A percentile compares a stretch with the other conserved stretches of the same genome.
Evolutionary conservation across 768 basidiomycete species (phyloP).

Genomic region (Inosperma sp.): DNA sequence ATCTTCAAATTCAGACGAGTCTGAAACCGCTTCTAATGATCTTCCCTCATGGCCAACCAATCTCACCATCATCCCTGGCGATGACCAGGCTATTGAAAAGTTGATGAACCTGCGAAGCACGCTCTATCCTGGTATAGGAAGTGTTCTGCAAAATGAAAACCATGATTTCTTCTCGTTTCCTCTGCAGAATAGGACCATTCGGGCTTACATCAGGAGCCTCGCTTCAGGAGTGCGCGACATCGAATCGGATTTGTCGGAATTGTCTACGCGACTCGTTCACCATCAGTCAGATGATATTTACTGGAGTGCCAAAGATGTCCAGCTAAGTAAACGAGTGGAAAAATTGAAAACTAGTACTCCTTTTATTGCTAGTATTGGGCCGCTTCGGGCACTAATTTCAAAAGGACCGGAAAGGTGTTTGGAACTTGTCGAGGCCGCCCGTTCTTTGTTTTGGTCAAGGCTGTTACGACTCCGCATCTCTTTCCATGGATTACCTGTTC

Average conservation of each 20-base stretch:
- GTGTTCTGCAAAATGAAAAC: too few relatives aligned
- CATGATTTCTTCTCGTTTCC: too few relatives aligned
- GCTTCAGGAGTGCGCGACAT: slow-evolving; percentile 5
- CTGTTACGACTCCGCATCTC: slow-evolving; percentile 13
- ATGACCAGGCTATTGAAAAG: too few relatives aligned
- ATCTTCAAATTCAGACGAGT: not conserved
- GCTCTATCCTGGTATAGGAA: too few relatives aligned
- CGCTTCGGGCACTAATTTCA: slow-evolving; percentile 11
- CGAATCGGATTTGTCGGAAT: slow-evolving; percentile 2
- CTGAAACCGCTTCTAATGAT: too few relatives aligned
- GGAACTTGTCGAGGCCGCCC: slow-evolving; percentile 12
- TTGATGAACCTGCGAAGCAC: too few relatives aligned
- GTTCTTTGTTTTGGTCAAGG: slow-evolving; percentile 11
- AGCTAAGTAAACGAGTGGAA: slow-evolving; percentile 4
- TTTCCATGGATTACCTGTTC: slow-evolving; percentile 10
- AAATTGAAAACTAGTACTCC: slow-evolving; percentile 6
- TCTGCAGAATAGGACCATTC: too few relatives aligned
- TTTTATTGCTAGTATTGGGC: slow-evolving; percentile 7
- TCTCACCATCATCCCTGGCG: too few relatives aligned
- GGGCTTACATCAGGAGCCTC: slow-evolving; percentile 5
- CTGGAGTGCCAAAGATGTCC: slow-evolving; percentile 9
- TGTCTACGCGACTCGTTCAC: slow-evolving; percentile 5
- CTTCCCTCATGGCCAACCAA: too few relatives aligned
- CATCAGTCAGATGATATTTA: not conserved
- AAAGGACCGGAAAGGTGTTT: slow-evolving; percentile 14